These are phyloP conservation scores for Colletotrichum eleusines DNA, from an alignment of 2,329 filamentous ascomycete genomes.

Conservation along the genomic window DNA sequence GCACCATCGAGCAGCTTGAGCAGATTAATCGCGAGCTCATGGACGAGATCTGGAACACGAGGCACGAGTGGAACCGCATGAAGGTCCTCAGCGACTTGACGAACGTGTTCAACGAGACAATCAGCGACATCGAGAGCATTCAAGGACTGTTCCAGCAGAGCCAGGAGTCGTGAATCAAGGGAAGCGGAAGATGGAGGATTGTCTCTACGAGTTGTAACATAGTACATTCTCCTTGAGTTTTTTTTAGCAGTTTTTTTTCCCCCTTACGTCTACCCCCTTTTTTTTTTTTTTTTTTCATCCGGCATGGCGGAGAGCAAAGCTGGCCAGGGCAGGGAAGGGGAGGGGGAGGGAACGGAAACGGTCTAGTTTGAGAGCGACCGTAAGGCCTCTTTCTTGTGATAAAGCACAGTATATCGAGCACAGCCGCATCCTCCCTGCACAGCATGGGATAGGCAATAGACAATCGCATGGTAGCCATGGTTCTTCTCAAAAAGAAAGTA, in stretches of 20 bases:
- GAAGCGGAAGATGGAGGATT: neutral
- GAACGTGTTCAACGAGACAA: constrained; percentile 80
- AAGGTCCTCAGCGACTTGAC: constrained; percentile 74
- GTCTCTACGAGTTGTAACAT: constrained; percentile 23
- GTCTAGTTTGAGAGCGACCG: constrained; percentile 34
- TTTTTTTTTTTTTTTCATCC: neutral
- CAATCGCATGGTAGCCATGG: neutral
- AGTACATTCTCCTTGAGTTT: constrained; percentile 17
- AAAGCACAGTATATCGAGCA: constrained; percentile 33
- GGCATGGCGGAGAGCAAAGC: constrained; percentile 11
- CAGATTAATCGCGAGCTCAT: constrained; percentile 92
- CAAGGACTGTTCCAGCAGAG: constrained; percentile 60
- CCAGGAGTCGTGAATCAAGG: constrained; percentile 48
- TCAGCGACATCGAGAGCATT: constrained; percentile 73
- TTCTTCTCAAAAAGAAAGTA: neutral
- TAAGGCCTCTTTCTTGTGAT: constrained; percentile 35
- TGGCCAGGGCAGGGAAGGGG: neutral
- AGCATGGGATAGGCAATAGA: constrained; percentile 36
- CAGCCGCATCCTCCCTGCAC: constrained; percentile 27
- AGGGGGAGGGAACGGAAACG: constrained; percentile 15
- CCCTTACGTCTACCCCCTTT: neutral
- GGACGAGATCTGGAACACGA: constrained; percentile 86
- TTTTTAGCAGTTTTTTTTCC: neutral
- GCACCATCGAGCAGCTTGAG: constrained; percentile 93
- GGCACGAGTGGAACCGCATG: constrained; percentile 86